Conservation (phyloP, 2,329 filamentous ascomycete species). For the Fusarium dlaminii region DNA sequence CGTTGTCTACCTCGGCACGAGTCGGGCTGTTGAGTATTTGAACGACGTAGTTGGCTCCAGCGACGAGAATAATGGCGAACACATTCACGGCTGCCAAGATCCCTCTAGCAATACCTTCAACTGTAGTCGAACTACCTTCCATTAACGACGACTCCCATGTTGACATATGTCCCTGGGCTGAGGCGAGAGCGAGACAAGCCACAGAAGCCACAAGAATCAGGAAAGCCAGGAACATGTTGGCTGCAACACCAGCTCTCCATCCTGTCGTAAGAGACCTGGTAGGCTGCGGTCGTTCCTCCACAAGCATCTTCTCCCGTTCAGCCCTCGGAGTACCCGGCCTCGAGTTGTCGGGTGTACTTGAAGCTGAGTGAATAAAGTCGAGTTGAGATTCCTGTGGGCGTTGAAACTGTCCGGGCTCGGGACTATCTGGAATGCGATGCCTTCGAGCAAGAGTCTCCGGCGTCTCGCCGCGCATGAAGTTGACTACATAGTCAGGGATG, state of each 20-base stretch:
- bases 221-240: conserved; percentile 54
- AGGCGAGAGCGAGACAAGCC: conserved; percentile 51
- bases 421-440: conserved; percentile 44
- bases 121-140: conserved; percentile 50
- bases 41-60: conserved; percentile 62
- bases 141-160: conserved; percentile 51
- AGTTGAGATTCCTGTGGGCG: conserved; percentile 26
- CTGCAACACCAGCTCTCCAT: conserved; percentile 59
- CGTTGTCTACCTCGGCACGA: conserved; percentile 56
- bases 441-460: conserved; percentile 61
- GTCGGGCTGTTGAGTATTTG: conserved; percentile 66
- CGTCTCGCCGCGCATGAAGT: conserved; percentile 65
- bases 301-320: conserved; percentile 42
- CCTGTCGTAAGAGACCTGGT: conserved; percentile 48
- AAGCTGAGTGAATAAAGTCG: conserved; percentile 17
- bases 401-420: conserved; percentile 41
- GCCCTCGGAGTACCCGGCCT: conserved; percentile 36
- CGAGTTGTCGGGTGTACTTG: conserved; percentile 22
- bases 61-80: conserved; percentile 55
- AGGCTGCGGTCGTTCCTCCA: conserved; percentile 37
- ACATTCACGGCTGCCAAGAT: conserved; percentile 58
- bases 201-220: conserved; percentile 51
- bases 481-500: conserved; percentile 65
- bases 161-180: conserved; percentile 47
- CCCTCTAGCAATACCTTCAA: conserved; percentile 51